Conservation (phyloP, 1,139 yeast species). For the Blastobotrys apis region DNA sequence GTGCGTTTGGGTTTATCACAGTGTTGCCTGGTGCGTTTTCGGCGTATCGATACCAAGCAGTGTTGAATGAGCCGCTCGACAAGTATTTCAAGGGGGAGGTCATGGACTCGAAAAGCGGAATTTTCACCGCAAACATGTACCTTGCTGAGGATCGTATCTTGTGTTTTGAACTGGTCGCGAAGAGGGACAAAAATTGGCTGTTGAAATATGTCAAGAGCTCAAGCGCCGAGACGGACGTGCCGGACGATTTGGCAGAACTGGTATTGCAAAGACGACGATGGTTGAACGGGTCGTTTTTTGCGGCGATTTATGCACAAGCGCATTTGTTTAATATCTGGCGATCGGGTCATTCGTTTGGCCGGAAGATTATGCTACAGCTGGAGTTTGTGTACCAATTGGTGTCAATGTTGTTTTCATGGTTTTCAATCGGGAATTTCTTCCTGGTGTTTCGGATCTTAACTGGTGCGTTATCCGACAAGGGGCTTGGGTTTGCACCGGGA, state of each 20-base stretch:
- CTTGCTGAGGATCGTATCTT: slow-evolving; percentile 80
- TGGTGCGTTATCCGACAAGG: slow-evolving; percentile 55
- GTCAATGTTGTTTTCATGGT: slow-evolving; percentile 71
- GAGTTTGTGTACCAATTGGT: slow-evolving; percentile 68
- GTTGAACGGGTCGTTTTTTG: slow-evolving; percentile 82
- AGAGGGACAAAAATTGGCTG: slow-evolving; percentile 54
- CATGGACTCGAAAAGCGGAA: slow-evolving; percentile 52
- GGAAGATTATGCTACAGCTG: slow-evolving; percentile 60
- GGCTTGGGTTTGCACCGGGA: slow-evolving; percentile 63
- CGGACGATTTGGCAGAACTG: slow-evolving; percentile 65
- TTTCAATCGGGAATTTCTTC: slow-evolving; percentile 70
- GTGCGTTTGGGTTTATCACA: slow-evolving; percentile 75
- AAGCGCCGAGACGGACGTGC: slow-evolving; percentile 80
- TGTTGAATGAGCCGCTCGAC: slow-evolving; percentile 65
- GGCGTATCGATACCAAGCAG: slow-evolving; percentile 72
- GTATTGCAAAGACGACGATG: slow-evolving; percentile 78
- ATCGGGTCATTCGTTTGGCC: slow-evolving; percentile 56
- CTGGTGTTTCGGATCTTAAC: slow-evolving; percentile 74
- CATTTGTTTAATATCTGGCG: slow-evolving; percentile 71
- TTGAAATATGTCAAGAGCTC: slow-evolving; percentile 72
- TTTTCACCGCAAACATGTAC: slow-evolving; percentile 79
- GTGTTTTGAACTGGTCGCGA: slow-evolving; percentile 81
- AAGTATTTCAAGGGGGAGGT: slow-evolving; percentile 78
- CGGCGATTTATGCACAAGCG: slow-evolving; percentile 69
- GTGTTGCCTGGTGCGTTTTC: slow-evolving; percentile 85